A percentile compares a stretch with the other conserved stretches of the same genome.
Evolutionary conservation across 129 eudicot species (phyloP).

Genomic region (Helianthus tuberosus): DNA sequence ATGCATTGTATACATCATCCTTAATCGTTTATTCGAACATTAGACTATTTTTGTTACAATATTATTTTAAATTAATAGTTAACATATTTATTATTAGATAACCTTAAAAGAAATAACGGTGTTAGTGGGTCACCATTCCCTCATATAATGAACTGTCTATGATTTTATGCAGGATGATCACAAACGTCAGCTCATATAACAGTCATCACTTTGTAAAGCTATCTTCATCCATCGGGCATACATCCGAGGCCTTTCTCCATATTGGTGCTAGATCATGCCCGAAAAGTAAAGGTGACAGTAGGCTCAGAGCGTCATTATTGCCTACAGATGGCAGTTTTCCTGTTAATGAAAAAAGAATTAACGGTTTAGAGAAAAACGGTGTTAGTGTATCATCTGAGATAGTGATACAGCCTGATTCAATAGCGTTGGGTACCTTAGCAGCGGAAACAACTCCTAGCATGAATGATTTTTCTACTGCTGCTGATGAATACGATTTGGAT

Average conservation of each 20-base stretch:
- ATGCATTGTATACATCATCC: background rate
- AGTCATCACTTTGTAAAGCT: conserved; percentile 35
- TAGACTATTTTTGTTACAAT: background rate
- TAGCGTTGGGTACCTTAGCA: conserved; percentile 57
- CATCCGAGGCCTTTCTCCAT: conserved; percentile 40
- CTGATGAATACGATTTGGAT: conserved; percentile 66
- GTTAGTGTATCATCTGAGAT: conserved; percentile 48
- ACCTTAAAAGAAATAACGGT: background rate
- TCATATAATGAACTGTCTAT: background rate
- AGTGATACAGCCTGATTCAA: conserved; percentile 60
- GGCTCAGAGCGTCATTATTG: conserved; percentile 39
- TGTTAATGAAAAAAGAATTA: conserved; percentile 32
- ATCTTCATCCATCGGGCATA: conserved; percentile 30
- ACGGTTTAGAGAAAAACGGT: conserved; percentile 24
- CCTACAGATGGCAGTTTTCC: conserved; percentile 42
- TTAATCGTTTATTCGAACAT: background rate
- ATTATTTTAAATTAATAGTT: background rate
- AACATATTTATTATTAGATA: background rate
- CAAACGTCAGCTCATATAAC: conserved; percentile 39
- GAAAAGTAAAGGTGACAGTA: conserved; percentile 30
- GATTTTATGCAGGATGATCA: conserved; percentile 31
- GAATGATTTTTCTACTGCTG: conserved; percentile 41
- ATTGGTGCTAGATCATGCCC: conserved; percentile 32
- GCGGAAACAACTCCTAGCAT: conserved; percentile 51
- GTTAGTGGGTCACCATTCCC: background rate